Evolutionary conservation across 257 asterid species (phyloP), one percentile per base, ranked within the genome.

Genomic region (Solanum rostratum): DNA sequence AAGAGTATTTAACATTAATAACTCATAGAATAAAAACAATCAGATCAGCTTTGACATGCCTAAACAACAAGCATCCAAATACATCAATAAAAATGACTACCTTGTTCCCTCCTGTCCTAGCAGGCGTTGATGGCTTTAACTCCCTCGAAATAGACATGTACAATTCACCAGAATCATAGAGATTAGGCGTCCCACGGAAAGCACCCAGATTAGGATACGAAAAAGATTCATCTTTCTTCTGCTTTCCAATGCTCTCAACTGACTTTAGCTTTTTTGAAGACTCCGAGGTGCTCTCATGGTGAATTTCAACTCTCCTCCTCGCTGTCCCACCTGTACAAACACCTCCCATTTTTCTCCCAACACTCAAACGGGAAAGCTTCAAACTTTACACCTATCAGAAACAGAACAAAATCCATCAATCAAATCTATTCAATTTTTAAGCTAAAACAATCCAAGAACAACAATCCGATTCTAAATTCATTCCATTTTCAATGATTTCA

Each of bases 91-190:
- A 53, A 37, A 84, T 49, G 62, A 41, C 70, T 93, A 96, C 99
- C 99, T 92, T 97, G 84, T 85, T 83, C 33, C 88, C 84, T 19
- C 91, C 84, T 19, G 93, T 57, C 83, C 98, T 89, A 27, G 92
- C 91, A 5, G 95, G 97, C 20, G 96, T 91, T 1, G 97, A 93
- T 10, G 95, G 90, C 89, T 95, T 93, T 89, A 93, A 90, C 85
- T 95, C 97, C 24, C 90, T 82, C 62, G 98, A 89, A 84, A 92
- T 89, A 52, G 98, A 89, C 62, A 88, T 59, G 81, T 86, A 69
- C 66, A 97, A 91, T 90, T 95, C 99, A 53, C 93, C 94, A 46
- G 98, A 95, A 91, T 95, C 97, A 83, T 85, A 94, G 84, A 93
- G 87, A 90, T 90, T 86, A 14, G 92, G 90, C n/a, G 88, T 87